Base-by-base conservation (phyloP, 148 eudicot genomes). In the Rhododendron vialii region DNA sequence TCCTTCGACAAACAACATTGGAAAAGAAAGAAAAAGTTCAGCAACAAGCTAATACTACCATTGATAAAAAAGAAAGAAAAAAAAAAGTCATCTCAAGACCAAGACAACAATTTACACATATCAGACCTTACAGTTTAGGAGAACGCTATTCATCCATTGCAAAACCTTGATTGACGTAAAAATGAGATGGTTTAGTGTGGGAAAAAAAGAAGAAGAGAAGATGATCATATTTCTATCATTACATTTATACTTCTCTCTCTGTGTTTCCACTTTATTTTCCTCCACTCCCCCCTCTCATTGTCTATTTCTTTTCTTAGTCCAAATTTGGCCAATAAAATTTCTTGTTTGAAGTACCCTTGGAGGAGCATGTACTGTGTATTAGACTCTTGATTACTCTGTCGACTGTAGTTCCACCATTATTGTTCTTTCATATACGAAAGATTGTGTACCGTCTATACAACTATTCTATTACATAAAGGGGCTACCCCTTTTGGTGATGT, bases 1-100 rank as follows among this genome's bases (percentile, higher is more conserved):
- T 93, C 96, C 98, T 94, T 82, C 43, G 30, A 63, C 59, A 41
- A 81, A 79, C 48, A 86, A 48, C 33, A 38, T 36, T 17, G 18
- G 18, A 67, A 81, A 33, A 88, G 33, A 50, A 78, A 51, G 3
- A 55, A 43, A 33, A 30, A 26, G 20, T 28, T 28, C 74, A 80
- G 82, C 18, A 57, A 2, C n/a, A 14, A 53, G 63, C 50, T 41
- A 30, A 41, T 17, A 53, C 22, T 26, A 57, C 33, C 8, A 22
- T 15, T 55, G 45, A 41, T 41, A 6, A 41, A 41, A 41, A 7
- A 59, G 17, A 5, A 9, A 78, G 20, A 36, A 76, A 10, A 7
- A 18, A 17, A 77, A 22, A 75, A 41, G 55, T n/a, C 55, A 24
- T 43, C 53, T 3, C 57, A 78, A 78, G 81, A 47, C 26, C 53